Evolutionary conservation across 2,329 filamentous ascomycete genomes (phyloP).

Genomic region (Gyromitra esculenta): DNA sequence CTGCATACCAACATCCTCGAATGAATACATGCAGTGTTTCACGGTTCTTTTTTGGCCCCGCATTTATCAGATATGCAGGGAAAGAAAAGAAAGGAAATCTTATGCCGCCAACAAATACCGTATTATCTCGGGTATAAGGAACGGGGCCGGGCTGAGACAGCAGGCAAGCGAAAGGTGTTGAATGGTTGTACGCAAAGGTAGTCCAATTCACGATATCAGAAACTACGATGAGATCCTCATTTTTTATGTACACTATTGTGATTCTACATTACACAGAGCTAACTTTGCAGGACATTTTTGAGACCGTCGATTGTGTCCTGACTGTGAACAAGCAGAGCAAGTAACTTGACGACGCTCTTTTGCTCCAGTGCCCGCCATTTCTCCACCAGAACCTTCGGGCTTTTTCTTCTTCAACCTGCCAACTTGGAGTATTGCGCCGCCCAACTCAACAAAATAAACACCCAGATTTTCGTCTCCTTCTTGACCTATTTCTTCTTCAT

Average conservation of each 20-base stretch:
- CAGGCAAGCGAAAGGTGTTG: no score
- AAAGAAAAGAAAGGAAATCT: slow-evolving; percentile 31
- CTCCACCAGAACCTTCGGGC: no score
- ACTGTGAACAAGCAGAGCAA: no score
- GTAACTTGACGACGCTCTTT: no score
- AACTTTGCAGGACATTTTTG: no score
- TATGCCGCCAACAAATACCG: background rate
- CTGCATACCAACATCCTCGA: slow-evolving; percentile 13
- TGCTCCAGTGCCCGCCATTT: no score
- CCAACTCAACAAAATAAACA: slow-evolving; percentile 5
- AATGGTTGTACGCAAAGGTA: no score
- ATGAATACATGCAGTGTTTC: background rate
- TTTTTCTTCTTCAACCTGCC: background rate
- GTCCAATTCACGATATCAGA: no score
- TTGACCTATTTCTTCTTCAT: background rate
- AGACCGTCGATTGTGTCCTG: no score
- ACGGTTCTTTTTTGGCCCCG: slow-evolving; percentile 17
- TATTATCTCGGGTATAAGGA: background rate
- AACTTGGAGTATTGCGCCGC: background rate
- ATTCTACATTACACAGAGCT: no score
- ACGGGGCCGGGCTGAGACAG: background rate
- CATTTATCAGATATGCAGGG: slow-evolving; percentile 44
- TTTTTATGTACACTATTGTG: no score
- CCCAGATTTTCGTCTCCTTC: background rate
- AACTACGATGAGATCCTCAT: no score